Conservation (phyloP, 2,329 filamentous ascomycete genomes). For the Ophiocordyceps australis region DNA sequence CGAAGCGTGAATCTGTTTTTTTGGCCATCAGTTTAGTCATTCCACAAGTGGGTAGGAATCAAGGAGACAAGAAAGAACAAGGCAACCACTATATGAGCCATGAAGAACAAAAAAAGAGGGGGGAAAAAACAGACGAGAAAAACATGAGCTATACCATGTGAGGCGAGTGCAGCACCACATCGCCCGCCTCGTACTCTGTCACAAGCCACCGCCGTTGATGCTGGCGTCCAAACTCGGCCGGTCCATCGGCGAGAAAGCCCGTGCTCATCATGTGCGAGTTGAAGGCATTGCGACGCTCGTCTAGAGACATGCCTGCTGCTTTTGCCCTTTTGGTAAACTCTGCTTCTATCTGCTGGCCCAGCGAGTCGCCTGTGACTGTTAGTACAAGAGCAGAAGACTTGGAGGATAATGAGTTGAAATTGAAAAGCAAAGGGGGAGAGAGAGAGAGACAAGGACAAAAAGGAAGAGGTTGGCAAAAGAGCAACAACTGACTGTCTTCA, state of each 20-base stretch:
- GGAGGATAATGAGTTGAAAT: too few relatives aligned
- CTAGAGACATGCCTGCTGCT: slow-evolving; percentile 27
- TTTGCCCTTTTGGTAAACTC: slow-evolving; percentile 28
- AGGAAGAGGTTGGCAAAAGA: too few relatives aligned
- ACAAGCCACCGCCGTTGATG: slow-evolving; percentile 15
- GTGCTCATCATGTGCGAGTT: slow-evolving; percentile 41
- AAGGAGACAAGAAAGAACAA: too few relatives aligned
- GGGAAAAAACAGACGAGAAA: background rate
- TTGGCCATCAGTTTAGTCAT: too few relatives aligned
- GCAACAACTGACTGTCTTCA: slow-evolving; percentile 24
- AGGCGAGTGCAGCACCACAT: slow-evolving; percentile 19
- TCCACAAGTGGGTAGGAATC: too few relatives aligned
- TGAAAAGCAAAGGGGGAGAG: too few relatives aligned
- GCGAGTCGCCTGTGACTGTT: slow-evolving; percentile 4
- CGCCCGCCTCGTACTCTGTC: slow-evolving; percentile 18
- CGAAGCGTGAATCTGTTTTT: slow-evolving; percentile 36
- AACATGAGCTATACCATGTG: slow-evolving; percentile 9
- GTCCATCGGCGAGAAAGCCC: slow-evolving; percentile 31
- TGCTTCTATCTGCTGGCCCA: slow-evolving; percentile 29
- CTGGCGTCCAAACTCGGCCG: slow-evolving; percentile 15
- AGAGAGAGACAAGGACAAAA: too few relatives aligned
- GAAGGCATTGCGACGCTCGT: slow-evolving; percentile 30
- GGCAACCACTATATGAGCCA: too few relatives aligned
- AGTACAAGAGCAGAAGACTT: too few relatives aligned
- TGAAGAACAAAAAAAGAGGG: background rate